These are phyloP conservation scores for Passiflora organensis DNA, from an alignment of 345 rosid species.

Conservation along the genomic window DNA sequence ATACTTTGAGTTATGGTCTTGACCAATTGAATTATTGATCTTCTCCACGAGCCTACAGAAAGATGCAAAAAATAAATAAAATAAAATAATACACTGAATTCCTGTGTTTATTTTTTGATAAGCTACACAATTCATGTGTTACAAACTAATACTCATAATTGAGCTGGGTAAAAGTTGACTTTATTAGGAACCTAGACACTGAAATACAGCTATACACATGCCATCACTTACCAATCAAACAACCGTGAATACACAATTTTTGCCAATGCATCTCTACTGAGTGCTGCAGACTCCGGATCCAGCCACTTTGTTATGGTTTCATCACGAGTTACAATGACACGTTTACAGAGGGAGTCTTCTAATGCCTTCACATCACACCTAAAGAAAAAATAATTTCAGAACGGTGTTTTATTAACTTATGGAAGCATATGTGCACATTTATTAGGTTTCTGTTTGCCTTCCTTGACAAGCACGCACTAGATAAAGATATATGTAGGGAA, in stretches of 20 bases:
- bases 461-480: too few species aligned
- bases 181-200: background rate
- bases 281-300: constrained; percentile 83
- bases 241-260: constrained; percentile 85
- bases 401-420: too few species aligned
- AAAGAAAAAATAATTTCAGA: constrained; percentile 27
- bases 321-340: constrained; percentile 94
- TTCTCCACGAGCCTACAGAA: constrained; percentile 83
- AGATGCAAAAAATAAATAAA: background rate
- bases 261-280: constrained; percentile 95
- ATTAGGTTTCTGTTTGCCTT: too few species aligned
- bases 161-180: too few species aligned
- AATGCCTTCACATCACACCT: constrained; percentile 89
- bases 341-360: constrained; percentile 97
- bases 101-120: too few species aligned
- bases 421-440: too few species aligned
- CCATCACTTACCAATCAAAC: constrained; percentile 97
- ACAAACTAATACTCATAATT: too few species aligned
- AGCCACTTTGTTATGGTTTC: constrained; percentile 95
- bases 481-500: too few species aligned
- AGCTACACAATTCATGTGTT: too few species aligned
- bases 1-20: constrained; percentile 82
- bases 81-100: too few species aligned
- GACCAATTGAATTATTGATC: constrained; percentile 90
- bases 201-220: constrained; percentile 13